Percentiles rank a stretch among this genome's conserved stretches.
phyloP scores from a whole-genome alignment of 2,329 filamentous ascomycete genomes.

The Colletotrichum scovillei region DNA sequence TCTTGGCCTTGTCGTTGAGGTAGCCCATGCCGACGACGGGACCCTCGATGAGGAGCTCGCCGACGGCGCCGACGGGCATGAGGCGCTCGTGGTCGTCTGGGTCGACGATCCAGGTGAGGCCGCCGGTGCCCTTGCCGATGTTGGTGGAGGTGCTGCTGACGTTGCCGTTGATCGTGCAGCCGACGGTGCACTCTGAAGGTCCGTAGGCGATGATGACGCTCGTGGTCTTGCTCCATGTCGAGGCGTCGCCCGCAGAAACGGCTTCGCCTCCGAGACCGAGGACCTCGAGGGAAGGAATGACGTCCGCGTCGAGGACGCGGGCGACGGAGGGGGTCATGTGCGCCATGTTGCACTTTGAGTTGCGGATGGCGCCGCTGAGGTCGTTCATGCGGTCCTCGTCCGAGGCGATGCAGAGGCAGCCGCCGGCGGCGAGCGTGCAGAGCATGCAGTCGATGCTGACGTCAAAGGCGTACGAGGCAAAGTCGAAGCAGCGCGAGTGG shows the following conservation, averaged over 20 bases:
- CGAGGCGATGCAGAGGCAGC: constrained; percentile 64
- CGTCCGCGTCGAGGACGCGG: constrained; percentile 56
- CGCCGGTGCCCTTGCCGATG: constrained; percentile 61
- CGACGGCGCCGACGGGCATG: constrained; percentile 59
- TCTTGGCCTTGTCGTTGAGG: constrained; percentile 67
- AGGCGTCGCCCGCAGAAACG: constrained; percentile 62
- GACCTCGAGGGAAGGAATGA: constrained; percentile 58
- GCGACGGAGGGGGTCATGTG: constrained; percentile 64
- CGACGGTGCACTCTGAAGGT: constrained; percentile 65
- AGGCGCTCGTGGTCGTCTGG: constrained; percentile 58
- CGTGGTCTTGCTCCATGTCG: constrained; percentile 57
- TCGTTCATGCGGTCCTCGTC: constrained; percentile 65
- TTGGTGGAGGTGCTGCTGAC: constrained; percentile 53
- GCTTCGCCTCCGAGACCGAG: constrained; percentile 63
- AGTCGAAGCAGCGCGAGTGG: constrained; percentile 58
- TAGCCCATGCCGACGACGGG: constrained; percentile 74
- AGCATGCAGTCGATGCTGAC: constrained; percentile 66
- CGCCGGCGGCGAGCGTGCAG: constrained; percentile 61
- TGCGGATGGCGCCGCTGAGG: constrained; percentile 56
- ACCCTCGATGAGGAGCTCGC: constrained; percentile 66
- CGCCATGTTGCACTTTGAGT: constrained; percentile 59
- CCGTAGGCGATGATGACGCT: constrained; percentile 64
- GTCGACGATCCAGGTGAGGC: constrained; percentile 63
- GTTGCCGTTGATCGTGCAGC: constrained; percentile 60
- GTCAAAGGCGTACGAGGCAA: constrained; percentile 66